Base-by-base conservation (phyloP, 176 grass and related monocot species). In the Lolium multiflorum region DNA sequence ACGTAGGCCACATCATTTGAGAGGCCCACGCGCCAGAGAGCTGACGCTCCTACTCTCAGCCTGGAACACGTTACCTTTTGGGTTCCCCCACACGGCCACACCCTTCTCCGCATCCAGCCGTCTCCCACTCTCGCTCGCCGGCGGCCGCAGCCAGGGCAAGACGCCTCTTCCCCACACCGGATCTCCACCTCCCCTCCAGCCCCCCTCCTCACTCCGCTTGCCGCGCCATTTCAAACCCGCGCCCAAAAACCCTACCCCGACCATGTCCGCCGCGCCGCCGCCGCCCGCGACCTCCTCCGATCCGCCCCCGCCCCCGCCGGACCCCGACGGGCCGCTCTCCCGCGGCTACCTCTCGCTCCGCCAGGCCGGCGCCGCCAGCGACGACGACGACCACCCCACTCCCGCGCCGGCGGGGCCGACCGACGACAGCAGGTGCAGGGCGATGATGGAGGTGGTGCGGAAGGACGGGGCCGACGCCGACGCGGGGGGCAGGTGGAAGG, bases 391-490 rank as follows among this genome's bases (percentile, higher is more conserved):
- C 3, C n/a, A 61, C 0, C 77, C 26, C 18, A 41, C 46, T 39
- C 48, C 12, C 17, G 75, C 18, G 15, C 56, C 12, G 17, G 69
- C 17, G 18, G 67, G 28, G 9, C 4, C 60, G 56, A 18, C 12
- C 41, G 68, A 22, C 44, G 83, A 81, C 76, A 35, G 91, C 76
- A 50, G 91, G 67, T 97, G 95, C 87, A 84, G 88, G 82, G 92
- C 92, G 81, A 93, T 95, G 92, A 95, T 97, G 91, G 95, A 95
- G 89, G 95, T 97, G 88, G 95, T 90, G 74, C 74, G 57, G 61
- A 95, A 94, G 79, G 86, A 97, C 74, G 92, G 71, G 37, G 87
- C 49, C 72, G 92, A 55, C 21, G 87, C 49, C 67, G 92, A 55
- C 21, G 81, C 65, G 2, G 83, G 67, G 48, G 91, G 71, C 14